These are phyloP conservation scores for Saccharomycopsis fibuligera DNA, from an alignment of 805 yeast genomes.

Conservation along the genomic window DNA sequence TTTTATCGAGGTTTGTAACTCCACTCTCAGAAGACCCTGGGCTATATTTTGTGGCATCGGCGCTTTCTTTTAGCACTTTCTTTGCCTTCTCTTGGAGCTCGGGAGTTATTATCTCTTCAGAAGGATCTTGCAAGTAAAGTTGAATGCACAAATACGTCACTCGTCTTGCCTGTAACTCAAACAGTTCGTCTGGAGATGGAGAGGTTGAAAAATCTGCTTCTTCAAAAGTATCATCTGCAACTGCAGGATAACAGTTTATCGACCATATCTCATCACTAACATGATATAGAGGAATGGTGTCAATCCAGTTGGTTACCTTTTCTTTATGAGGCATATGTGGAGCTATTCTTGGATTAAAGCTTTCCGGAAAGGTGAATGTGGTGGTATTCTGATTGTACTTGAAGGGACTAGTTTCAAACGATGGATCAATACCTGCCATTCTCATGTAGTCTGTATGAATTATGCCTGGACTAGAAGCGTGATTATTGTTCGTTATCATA, in stretches of 20 bases:
- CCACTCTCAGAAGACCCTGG: too few relatives aligned
- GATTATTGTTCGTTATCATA: background rate
- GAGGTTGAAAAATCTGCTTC: conserved; percentile 26
- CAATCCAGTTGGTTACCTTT: conserved; percentile 61
- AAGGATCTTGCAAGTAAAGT: conserved; percentile 29
- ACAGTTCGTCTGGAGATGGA: conserved; percentile 37
- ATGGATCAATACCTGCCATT: background rate
- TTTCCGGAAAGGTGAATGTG: conserved; percentile 26
- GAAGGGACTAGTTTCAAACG: background rate
- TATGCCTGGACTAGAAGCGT: background rate
- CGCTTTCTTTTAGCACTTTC: background rate
- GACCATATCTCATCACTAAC: conserved; percentile 27
- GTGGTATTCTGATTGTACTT: background rate
- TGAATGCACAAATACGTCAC: conserved; percentile 41
- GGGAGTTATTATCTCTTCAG: conserved; percentile 14
- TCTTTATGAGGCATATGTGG: conserved; percentile 60
- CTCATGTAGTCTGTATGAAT: conserved; percentile 2
- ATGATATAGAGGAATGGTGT: conserved; percentile 44
- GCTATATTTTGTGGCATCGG: background rate
- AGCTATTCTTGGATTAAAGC: conserved; percentile 57
- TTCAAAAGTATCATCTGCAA: conserved; percentile 28
- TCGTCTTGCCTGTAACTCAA: conserved; percentile 47
- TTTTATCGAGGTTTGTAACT: too few relatives aligned
- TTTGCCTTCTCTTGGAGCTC: conserved; percentile 3
- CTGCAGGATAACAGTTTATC: conserved; percentile 46